Base-by-base conservation (phyloP, 805 yeast genomes). In the Metschnikowia kofuensis region DNA sequence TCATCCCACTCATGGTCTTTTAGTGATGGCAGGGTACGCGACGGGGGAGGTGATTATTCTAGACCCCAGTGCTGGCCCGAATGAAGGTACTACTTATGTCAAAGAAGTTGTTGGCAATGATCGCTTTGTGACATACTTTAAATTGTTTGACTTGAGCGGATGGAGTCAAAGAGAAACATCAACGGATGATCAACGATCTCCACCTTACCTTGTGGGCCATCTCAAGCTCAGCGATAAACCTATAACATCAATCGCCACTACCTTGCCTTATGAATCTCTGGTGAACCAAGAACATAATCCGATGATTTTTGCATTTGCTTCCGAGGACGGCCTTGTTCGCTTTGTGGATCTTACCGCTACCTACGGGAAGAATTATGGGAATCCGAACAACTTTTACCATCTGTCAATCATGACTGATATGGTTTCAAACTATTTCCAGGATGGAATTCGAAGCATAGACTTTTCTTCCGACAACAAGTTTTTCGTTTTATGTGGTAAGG, bases 291-390 rank as follows among this genome's bases (percentile, higher is more conserved):
- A 42, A 2, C 48, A 42, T 15, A 79, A 55, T 75, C 88, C 62
- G 42, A 63, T 63, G 56, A 58, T 78, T 6, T 45, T 79, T 7
- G 78, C 82, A 0, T 60, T 82, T n/a, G 79, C 85, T 0, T 70
- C 82, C 7, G 86, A 81, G 51, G 89, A 85, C 59, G 94, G 90
- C 2, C 77, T 76, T 51, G 66, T 83, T 27, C 67, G 86, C 41
- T 56, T 86, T 14, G 67, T 86, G 41, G 85, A 84, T 59, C 61
- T 84, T 36, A 53, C 65, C 16, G 61, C 64, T 21, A 67, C 76
- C 6, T 56, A 56, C 43, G 61, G 58, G 15, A 38, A 43, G 15
- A 61, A 62, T 41, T 67, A 65, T 47, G 75, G 70, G 6, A 53
- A 59, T 42, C 47, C 55, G 6, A 37, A 47, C 15, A 50, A 52